phyloP scores from a whole-genome alignment of 768 basidiomycete genomes.

The Hygrophorus russula region DNA sequence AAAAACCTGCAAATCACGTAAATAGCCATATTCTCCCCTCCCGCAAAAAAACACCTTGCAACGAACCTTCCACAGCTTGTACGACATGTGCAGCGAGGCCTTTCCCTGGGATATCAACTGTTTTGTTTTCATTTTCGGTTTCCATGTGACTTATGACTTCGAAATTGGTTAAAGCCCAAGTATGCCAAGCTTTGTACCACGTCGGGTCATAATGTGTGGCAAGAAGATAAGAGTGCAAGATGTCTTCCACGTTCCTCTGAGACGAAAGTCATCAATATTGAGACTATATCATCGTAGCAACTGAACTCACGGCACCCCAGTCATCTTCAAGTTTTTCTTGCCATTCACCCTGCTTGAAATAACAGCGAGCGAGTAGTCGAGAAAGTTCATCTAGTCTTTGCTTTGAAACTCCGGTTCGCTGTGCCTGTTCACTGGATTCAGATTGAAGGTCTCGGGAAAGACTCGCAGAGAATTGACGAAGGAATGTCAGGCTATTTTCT shows the following conservation, averaged over 20 bases:
- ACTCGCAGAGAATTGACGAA: conserved; percentile 72
- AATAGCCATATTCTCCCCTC: neutral
- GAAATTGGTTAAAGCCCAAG: conserved; percentile 95
- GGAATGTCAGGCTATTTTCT: conserved; percentile 70
- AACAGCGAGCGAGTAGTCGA: conserved; percentile 87
- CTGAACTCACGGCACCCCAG: conserved; percentile 58
- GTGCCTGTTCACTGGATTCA: conserved; percentile 38
- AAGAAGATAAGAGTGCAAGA: conserved; percentile 72
- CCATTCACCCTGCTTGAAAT: conserved; percentile 96
- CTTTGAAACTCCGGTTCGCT: conserved; percentile 42
- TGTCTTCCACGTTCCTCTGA: conserved; percentile 71
- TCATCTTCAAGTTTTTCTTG: conserved; percentile 70
- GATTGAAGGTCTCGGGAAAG: conserved; percentile 65
- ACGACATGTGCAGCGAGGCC: conserved; percentile 76
- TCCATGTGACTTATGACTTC: conserved; percentile 84
- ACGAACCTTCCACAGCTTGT: conserved; percentile 80
- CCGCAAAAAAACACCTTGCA: conserved; percentile 1
- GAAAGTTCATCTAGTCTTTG: conserved; percentile 59
- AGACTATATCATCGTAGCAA: neutral
- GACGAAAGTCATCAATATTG: conserved; percentile 8
- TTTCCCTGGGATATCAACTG: conserved; percentile 45
- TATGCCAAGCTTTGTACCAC: conserved; percentile 99
- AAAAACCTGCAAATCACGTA: conserved; percentile 54
- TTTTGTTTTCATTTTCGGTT: conserved; percentile 42
- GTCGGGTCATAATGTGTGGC: conserved; percentile 85